Conservation (phyloP, 1,139 yeast species). For the Tardiomyces depauwii region DNA sequence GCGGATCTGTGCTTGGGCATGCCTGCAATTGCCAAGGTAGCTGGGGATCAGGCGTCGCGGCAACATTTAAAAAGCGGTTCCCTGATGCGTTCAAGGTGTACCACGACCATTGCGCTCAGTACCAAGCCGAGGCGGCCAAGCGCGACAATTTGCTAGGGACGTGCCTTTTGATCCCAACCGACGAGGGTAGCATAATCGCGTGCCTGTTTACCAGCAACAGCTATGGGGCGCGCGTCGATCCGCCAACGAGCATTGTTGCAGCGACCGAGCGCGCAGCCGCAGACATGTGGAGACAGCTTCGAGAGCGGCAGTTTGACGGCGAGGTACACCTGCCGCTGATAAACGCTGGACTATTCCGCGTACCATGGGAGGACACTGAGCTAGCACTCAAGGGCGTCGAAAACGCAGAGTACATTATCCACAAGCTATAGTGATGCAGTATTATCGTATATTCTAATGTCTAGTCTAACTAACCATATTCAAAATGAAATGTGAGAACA, state of each 20-base stretch:
- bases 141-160: slow-evolving; percentile 40
- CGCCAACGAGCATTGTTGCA: slow-evolving; percentile 34
- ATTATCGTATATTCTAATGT: too few species aligned
- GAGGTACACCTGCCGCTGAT: slow-evolving; percentile 58
- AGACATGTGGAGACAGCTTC: slow-evolving; percentile 35
- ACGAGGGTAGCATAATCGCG: slow-evolving; percentile 32
- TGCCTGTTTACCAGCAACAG: slow-evolving; percentile 55
- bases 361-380: slow-evolving; percentile 69
- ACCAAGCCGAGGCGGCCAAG: slow-evolving; percentile 14
- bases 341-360: slow-evolving; percentile 68
- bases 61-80: slow-evolving; percentile 35
- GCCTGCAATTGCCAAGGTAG: slow-evolving; percentile 70
- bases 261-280: slow-evolving; percentile 39
- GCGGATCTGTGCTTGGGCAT: slow-evolving; percentile 43
- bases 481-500: too few species aligned
- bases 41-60: slow-evolving; percentile 84
- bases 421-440: too few species aligned
- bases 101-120: slow-evolving; percentile 34
- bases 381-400: slow-evolving; percentile 29
- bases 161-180: slow-evolving; percentile 35
- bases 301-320: slow-evolving; percentile 4
- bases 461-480: too few species aligned
- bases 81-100: slow-evolving; percentile 43
- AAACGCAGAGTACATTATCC: slow-evolving; percentile 23
- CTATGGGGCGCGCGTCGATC: slow-evolving; percentile 29